Evolutionary conservation across 1,139 yeast genomes (phyloP), one percentile per base, ranked within the genome.

Genomic region (Tardiomyces blankii): DNA sequence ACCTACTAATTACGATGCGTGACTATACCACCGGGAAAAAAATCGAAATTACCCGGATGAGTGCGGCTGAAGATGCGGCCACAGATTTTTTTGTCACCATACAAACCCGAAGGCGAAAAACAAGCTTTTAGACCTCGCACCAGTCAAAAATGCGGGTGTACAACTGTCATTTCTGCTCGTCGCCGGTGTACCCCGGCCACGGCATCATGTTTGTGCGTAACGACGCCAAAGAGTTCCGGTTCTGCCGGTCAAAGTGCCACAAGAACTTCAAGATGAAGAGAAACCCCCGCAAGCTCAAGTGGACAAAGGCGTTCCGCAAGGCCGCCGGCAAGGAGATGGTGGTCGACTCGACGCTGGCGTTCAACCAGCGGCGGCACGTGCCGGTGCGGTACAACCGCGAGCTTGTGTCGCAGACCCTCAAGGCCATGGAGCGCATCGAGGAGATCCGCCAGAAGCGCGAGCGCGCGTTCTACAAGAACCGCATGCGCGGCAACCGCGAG

Each of bases 301-400:
- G 98, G 98, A 91, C 98, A 50, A 91, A 93, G 69, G 97, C 98
- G 1, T 91, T 93, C 77, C 82, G 99, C 72, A 91, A 91, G 68
- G 95, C 97, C 50, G 97, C 97, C 44, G 99, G 99, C 60, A 91
- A 91, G 67, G 99, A 91, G 66, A 78, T 91, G 74, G 96, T 94
- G 43, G 97, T 91, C 50, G 99, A 91, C 64, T 84, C 96, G 13
- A 89, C 98, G 7, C 77, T 91, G 62, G 86, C 97, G 1, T 91
- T 93, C 67, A 95, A 95, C 50, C 88, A 94, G 52, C 85, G 97
- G 72, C 85, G 98, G 74, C 89, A 93, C 62, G 94, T 91, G 46
- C 99, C 98, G 41, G 96, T 91, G 46, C 80, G 98, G 67, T 91
- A 91, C 70, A 91, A 93, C 73, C 80, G 99, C 72, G 96, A 91